Evolutionary conservation across 2,329 filamentous ascomycete species (phyloP), one percentile per base, ranked within the genome.

Genomic region (Alternaria sp.): DNA sequence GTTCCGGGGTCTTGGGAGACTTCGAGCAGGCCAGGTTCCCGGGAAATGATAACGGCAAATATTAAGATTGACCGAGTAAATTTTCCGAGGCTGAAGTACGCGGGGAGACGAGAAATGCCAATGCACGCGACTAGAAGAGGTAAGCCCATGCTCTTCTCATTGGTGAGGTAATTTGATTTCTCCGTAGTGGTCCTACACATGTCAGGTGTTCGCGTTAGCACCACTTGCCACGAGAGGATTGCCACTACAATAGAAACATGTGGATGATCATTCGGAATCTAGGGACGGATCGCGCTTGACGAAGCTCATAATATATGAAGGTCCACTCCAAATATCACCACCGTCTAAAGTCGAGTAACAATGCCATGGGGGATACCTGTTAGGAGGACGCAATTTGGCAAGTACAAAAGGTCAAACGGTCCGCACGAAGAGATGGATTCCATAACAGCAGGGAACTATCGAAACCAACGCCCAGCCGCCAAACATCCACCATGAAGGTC

Each of bases 281-380:
- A 61, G 59, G 59, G 59, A 61, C 55, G 59, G 20, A 28, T 61
- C 55, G 59, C 59, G 59, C 47, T 30, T 53, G 47, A 50, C 18
- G 33, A 56, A 51, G 37, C 28, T 30, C 54, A 41, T 15, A 30
- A 53, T 61, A 58, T 57, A 61, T 61, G 54, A 58, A 18, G 59
- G 55, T 43, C 59, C 59, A 58, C 59, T 51, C 5, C 7, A 23
- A 28, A 15, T 30, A 56, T 41, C 46, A 26, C 59, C 59, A 61
- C 59, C 59, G 59, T 58, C 15, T 61, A 61, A 58, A 58, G 28
- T 61, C 46, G 11, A 44, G n/a, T 30, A 30, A 18, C 26, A 14
- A 53, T 53, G 59, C 23, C 25, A 41, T 12, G 55, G 14, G 15
- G 37, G 37, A 41, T 41, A 41, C 37, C 15, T 30, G 20, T 37